Evolutionary conservation across 179 eudicot genomes (phyloP), one percentile per base, ranked within the genome.

Genomic region (Vitellaria paradoxa): DNA sequence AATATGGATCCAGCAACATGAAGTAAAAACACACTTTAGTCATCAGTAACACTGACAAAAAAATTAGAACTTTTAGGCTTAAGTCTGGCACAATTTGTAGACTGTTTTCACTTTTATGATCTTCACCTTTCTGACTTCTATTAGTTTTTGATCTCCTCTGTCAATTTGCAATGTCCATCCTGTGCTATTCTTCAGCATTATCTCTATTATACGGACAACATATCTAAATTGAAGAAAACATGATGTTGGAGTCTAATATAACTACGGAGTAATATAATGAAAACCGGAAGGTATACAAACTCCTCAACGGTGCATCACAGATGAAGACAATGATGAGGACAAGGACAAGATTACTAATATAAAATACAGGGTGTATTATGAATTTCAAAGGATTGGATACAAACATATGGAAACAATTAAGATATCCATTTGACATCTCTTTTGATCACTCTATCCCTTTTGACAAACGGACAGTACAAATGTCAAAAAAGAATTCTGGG

Each of bases 1-100:
- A 17, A 53, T 65, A 30, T 20, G 52, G 52, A 77, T 68, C 45
- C 56, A 52, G 66, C 46, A 78, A 63, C 11, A 64, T 2, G 62
- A 46, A 47, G 6, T 47, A 20, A 64, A 75, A 47, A 14, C 13
- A 74, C 24, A 62, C 24, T 56, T 62, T 23, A 7, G 13, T 20
- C 45, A 74, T 61, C n/a, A 46, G 20, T 55, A 50, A n/a, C 13
- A 63, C 20, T 6, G 20, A 17, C 30, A 63, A 64, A n/a, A 11
- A 75, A 9, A 6, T 0, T 52, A 24, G 11, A 49, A 57, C 13
- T 17, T 18, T 13, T 18, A 4, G 62, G 62, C 62, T 8, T 56
- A 57, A 7, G 52, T 24, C 24, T 4, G 47, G 42, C 40, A 21
- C 18, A 49, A 64, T 23, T 46, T 12, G 45, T 1, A 65, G 52